These are phyloP conservation scores for Mycosarcoma maydis DNA, from an alignment of 1,284 basidiomycete species.

Conservation along the genomic window DNA sequence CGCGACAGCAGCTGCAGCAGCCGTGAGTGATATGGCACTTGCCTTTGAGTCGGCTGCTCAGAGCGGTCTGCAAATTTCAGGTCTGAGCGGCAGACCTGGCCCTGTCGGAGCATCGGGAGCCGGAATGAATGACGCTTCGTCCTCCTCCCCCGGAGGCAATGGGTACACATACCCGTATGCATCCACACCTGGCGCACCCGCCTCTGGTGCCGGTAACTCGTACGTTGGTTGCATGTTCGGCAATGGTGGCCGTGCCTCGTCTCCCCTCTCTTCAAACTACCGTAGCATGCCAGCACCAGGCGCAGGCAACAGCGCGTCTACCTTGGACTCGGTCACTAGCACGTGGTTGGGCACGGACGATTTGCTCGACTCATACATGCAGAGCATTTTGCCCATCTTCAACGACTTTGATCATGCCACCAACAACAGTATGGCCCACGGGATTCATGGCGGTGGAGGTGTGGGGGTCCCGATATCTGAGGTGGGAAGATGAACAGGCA, in stretches of 20 bases:
- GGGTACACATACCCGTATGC: slow-evolving; percentile 8
- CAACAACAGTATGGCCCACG: slow-evolving; percentile 32
- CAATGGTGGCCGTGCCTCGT: slow-evolving; percentile 9
- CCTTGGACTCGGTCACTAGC: slow-evolving; percentile 27
- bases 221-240: slow-evolving; percentile 10
- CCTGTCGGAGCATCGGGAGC: slow-evolving; percentile 9
- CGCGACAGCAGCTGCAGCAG: slow-evolving; percentile 3
- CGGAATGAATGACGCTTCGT: slow-evolving; percentile 1
- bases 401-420: slow-evolving; percentile 47
- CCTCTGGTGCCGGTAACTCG: background rate
- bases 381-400: slow-evolving; percentile 47
- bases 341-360: slow-evolving; percentile 47
- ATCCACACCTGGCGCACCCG: slow-evolving; percentile 2
- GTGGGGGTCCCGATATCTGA: slow-evolving; percentile 44
- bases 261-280: slow-evolving; percentile 25
- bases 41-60: slow-evolving; percentile 40
- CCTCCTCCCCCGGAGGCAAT: slow-evolving; percentile 4
- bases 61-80: slow-evolving; percentile 27
- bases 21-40: slow-evolving; percentile 44
- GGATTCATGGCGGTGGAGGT: slow-evolving; percentile 33
- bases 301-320: slow-evolving; percentile 7
- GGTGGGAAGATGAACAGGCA: slow-evolving; percentile 16
- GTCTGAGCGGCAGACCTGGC: slow-evolving; percentile 11
- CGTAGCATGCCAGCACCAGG: slow-evolving; percentile 6
- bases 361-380: slow-evolving; percentile 45